Evolutionary conservation across 225 moss, liverwort and hornwort genomes (phyloP).

Genomic region (Rhytidiadelphus loreus): DNA sequence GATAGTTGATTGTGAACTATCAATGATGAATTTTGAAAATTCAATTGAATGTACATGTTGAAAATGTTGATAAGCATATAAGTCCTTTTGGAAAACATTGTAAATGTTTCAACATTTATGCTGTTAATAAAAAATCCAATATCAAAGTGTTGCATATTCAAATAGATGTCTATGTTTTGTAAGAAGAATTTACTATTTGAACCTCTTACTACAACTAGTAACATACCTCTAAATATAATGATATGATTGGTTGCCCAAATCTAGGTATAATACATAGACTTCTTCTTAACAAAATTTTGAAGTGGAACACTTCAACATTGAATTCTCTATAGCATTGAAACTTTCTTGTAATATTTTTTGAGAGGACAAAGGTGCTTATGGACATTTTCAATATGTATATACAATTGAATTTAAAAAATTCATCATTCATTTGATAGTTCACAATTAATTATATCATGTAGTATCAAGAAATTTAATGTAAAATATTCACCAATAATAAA

Average conservation of each 20-base stretch:
- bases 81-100: background rate
- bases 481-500: background rate
- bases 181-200: background rate
- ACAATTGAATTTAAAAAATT: background rate
- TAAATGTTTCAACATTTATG: background rate
- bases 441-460: background rate
- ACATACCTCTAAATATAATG: background rate
- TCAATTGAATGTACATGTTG: background rate
- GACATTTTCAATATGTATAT: background rate
- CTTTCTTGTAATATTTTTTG: background rate
- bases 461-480: background rate
- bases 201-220: too few relatives aligned
- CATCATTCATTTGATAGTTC: rapidly evolving
- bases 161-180: background rate
- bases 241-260: background rate
- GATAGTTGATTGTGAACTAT: too few relatives aligned
- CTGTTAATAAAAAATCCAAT: background rate
- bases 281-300: background rate
- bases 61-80: rapidly evolving
- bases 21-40: too few relatives aligned
- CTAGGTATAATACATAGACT: background rate
- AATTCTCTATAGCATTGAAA: background rate
- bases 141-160: background rate
- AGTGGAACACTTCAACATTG: background rate
- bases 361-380: background rate